Percentiles rank a stretch among this genome's conserved stretches.
Evolutionary conservation across 2,329 filamentous ascomycete genomes (phyloP).

Genomic region (Pezicula radicicola): DNA sequence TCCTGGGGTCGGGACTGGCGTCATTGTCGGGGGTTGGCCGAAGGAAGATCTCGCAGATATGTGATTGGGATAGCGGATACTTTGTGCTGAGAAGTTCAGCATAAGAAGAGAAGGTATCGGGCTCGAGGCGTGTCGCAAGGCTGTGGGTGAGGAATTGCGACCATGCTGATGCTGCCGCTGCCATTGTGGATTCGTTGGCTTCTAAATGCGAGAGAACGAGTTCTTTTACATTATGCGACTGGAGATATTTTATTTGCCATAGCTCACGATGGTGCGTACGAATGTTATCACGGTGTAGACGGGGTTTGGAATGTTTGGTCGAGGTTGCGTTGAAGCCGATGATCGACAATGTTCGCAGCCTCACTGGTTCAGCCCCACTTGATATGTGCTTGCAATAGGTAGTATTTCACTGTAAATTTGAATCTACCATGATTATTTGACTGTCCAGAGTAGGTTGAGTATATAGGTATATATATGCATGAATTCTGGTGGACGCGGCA

Average conservation of each 20-base stretch:
- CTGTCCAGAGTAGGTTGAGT: too few species aligned
- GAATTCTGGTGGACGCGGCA: not conserved
- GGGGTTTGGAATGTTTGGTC: not conserved
- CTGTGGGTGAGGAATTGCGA: slow-evolving; percentile 47
- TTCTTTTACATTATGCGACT: not conserved
- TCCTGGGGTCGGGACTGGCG: slow-evolving; percentile 52
- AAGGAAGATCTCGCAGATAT: slow-evolving; percentile 57
- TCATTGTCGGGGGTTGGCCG: slow-evolving; percentile 45
- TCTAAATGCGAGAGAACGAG: not conserved
- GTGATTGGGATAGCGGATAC: slow-evolving; percentile 47
- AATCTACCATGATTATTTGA: not conserved
- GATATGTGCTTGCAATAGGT: not conserved
- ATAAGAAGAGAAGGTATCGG: slow-evolving; percentile 50
- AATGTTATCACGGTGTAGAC: not conserved
- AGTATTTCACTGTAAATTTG: too few species aligned
- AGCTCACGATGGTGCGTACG: too few species aligned
- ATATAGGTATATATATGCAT: too few species aligned
- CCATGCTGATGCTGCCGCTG: slow-evolving; percentile 35
- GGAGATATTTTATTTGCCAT: not conserved
- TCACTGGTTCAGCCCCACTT: not conserved
- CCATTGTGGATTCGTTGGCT: not conserved
- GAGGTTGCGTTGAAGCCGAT: not conserved
- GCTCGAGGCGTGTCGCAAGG: slow-evolving; percentile 48
- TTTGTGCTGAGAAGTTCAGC: slow-evolving; percentile 46
- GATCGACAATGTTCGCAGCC: not conserved